phyloP scores from a whole-genome alignment of 805 yeast species.

The Komagataella kurtzmanii region DNA sequence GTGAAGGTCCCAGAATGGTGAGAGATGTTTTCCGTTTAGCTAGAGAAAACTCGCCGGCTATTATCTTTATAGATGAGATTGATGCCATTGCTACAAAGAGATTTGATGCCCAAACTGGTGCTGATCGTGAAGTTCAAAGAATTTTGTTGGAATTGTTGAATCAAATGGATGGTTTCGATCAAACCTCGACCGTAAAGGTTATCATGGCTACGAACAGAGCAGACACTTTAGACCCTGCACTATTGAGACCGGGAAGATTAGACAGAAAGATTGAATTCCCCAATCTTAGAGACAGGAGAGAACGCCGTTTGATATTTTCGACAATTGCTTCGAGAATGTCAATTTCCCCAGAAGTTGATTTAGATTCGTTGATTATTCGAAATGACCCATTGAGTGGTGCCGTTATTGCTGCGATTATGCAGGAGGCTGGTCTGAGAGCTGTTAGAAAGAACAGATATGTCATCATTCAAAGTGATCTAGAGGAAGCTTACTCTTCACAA shows the following conservation, averaged over 20 bases:
- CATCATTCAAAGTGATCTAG: slow-evolving; percentile 89
- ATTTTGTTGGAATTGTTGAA: slow-evolving; percentile 88
- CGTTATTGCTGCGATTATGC: slow-evolving; percentile 97
- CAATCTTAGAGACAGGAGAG: slow-evolving; percentile 90
- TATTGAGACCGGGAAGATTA: slow-evolving; percentile 95
- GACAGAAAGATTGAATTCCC: slow-evolving; percentile 99
- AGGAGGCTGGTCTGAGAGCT: slow-evolving; percentile 98
- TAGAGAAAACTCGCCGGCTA: slow-evolving; percentile 93
- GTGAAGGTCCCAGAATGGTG: slow-evolving; percentile 99
- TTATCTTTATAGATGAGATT: slow-evolving; percentile 95
- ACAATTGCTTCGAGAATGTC: slow-evolving; percentile 97
- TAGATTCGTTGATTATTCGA: slow-evolving; percentile 87
- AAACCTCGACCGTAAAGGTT: slow-evolving; percentile 86
- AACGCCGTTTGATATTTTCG: slow-evolving; percentile 89
- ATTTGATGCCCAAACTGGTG: slow-evolving; percentile 99
- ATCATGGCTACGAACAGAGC: slow-evolving; percentile 99
- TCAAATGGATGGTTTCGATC: slow-evolving; percentile 99
- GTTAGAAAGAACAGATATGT: slow-evolving; percentile 97
- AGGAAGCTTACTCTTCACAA: slow-evolving; percentile 95
- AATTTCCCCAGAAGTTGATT: slow-evolving; percentile 92
- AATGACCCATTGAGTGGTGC: slow-evolving; percentile 98
- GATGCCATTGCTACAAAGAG: slow-evolving; percentile 99
- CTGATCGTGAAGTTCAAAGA: slow-evolving; percentile 98
- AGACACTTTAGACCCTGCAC: slow-evolving; percentile 97
- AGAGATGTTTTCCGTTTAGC: slow-evolving; percentile 96